Percentiles rank a stretch among this genome's conserved stretches.
Evolutionary conservation across 23 red algal genomes (phyloP).

Genomic region (Gracilaria gracilis): DNA sequence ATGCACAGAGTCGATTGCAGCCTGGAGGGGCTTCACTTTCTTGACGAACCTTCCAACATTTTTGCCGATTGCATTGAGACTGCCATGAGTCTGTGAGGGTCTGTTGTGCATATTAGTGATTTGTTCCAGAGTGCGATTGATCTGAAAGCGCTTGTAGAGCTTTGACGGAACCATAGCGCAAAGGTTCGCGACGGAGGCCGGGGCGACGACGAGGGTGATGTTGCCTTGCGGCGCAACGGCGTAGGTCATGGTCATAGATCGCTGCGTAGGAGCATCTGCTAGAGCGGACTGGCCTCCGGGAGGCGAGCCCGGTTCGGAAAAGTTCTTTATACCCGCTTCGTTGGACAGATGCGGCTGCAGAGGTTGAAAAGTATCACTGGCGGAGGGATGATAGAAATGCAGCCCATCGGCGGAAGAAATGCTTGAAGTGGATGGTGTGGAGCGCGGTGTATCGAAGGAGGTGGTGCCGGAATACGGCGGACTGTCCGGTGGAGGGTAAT

Average conservation of each 20-base stretch:
- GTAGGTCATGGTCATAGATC: slow-evolving; percentile 37
- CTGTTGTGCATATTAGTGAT: slow-evolving; percentile 1
- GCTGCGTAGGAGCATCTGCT: slow-evolving; percentile 41
- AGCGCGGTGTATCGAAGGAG: slow-evolving; percentile 7
- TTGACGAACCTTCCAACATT: slow-evolving; percentile 23
- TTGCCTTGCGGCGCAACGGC: slow-evolving; percentile 23
- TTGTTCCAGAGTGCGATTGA: slow-evolving; percentile 33
- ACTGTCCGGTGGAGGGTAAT: neutral
- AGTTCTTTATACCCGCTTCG: slow-evolving; percentile 19
- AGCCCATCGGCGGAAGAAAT: slow-evolving; percentile 1
- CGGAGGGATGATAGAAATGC: neutral
- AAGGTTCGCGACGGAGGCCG: slow-evolving; percentile 7
- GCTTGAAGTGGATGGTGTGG: slow-evolving; percentile 9
- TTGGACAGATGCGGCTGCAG: neutral
- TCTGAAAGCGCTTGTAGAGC: slow-evolving; percentile 57
- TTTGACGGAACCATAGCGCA: slow-evolving; percentile 26
- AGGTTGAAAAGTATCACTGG: neutral
- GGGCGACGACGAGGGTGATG: slow-evolving; percentile 26
- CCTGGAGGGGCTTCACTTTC: slow-evolving; percentile 20
- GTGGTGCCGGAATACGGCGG: neutral
- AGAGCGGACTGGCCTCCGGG: neutral
- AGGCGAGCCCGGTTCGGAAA: neutral
- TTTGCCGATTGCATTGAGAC: slow-evolving; percentile 21
- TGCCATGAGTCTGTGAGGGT: neutral
- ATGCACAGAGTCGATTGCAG: slow-evolving; percentile 33